Conservation (phyloP, 768 basidiomycete species). For the Phallus indusiatus region DNA sequence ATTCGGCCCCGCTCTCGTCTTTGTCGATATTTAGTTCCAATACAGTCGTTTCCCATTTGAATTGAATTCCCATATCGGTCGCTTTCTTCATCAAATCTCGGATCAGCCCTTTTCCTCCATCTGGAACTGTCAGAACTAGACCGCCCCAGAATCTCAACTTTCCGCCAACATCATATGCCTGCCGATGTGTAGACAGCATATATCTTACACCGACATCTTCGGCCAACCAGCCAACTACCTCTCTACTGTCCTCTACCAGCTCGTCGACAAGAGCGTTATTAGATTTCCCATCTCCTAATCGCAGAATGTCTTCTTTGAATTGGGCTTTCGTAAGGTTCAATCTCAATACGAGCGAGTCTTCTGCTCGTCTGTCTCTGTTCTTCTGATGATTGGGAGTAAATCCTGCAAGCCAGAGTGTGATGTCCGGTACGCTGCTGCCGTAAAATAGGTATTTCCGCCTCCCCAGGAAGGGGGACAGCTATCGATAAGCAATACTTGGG, state of each 20-base stretch:
- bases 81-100: conserved; percentile 33
- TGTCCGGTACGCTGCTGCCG: conserved; percentile 58
- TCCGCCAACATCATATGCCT: conserved; percentile 57
- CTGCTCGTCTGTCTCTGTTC: conserved; percentile 35
- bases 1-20: conserved; percentile 12
- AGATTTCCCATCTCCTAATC: conserved; percentile 42
- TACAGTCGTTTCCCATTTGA: conserved; percentile 50
- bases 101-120: conserved; percentile 62
- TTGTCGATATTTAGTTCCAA: conserved; percentile 26
- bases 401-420: conserved; percentile 53
- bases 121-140: conserved; percentile 48
- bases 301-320: conserved; percentile 51
- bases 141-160: conserved; percentile 66
- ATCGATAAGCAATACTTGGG: conserved; percentile 53
- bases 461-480: conserved; percentile 55
- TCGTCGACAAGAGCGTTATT: conserved; percentile 39
- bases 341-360: conserved; percentile 33
- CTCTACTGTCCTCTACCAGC: conserved; percentile 47
- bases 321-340: conserved; percentile 45
- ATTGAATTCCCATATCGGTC: conserved; percentile 31
- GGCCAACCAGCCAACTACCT: conserved; percentile 49
- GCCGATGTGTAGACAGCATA: conserved; percentile 50
- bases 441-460: conserved; percentile 68
- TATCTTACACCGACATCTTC: conserved; percentile 43
- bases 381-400: conserved; percentile 44